Evolutionary conservation across 805 yeast species (phyloP), one percentile per base, ranked within the genome.

Genomic region (Kuraishia capsulata): DNA sequence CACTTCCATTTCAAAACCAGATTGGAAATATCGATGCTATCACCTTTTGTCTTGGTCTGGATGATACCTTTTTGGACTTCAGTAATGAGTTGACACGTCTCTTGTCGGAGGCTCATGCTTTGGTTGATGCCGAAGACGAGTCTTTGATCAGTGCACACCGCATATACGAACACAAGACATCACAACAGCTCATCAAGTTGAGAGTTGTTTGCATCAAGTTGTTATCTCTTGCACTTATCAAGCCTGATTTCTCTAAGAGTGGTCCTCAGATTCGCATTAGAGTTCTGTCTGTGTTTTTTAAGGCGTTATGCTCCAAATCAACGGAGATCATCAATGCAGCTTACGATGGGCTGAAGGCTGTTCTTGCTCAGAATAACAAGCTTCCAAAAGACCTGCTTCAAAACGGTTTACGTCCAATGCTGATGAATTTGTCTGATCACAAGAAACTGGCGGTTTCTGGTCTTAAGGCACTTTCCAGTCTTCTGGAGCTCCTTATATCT

Each of bases 51-150:
- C 63, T 92, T 41, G 77, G 81, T 1, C 65, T 90, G 36, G 92
- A 86, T 10, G 73, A 82, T 44, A 71, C 96, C 0, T 88, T 90
- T 48, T 63, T 90, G 46, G 80, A 81, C 8, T 90, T 87, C 54
- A 85, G 84, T 47, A 97, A 92, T 39, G 97, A 94, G 52, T 62
- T 92, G 42, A 83, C 81, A 42, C 65, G 99, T 38, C 64, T 94
- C 40, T 62, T 92, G 8, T 74, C 85, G 41, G 99, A 92, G 54
- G 96, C 97, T 0, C 67, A 90, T 40, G 96, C 96, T 0, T 64
- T 92, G 36, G 97, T 92, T 5, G 98, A 92, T 61, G 97, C 98
- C 0, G 98, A 92, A 41, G 99, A 92, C 56, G 97, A 90, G 50
- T 85, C 96, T 2, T 66, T 94, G 44, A 87, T 96, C 0, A 85